Conservation (phyloP, 2,329 filamentous ascomycete species). For the Aspergillus sp. region DNA sequence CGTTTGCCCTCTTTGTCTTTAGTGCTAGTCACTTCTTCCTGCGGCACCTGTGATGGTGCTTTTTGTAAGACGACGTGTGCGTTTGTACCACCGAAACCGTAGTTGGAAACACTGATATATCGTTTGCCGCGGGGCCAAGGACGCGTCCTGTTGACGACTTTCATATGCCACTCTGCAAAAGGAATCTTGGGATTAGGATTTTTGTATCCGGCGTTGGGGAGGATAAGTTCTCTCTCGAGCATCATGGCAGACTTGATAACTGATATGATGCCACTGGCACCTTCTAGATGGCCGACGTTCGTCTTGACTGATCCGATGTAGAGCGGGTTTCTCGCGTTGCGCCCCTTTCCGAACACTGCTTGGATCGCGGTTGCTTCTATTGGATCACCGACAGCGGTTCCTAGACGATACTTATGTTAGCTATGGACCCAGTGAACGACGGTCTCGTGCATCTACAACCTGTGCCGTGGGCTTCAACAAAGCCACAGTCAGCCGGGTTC, state of each 20-base stretch:
- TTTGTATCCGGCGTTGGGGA: conserved; percentile 39
- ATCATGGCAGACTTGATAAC: conserved; percentile 47
- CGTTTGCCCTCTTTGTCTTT: not conserved
- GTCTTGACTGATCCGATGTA: conserved; percentile 7
- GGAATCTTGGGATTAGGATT: too few species aligned
- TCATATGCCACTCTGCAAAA: too few species aligned
- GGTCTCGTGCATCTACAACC: conserved; percentile 19
- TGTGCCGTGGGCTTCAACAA: conserved; percentile 45
- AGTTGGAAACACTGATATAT: conserved; percentile 32
- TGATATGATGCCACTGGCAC: conserved; percentile 41
- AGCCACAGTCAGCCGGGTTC: conserved; percentile 24
- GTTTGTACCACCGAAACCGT: conserved; percentile 6
- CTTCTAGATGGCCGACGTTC: conserved; percentile 26
- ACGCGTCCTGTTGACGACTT: too few species aligned
- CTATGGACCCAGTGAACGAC: too few species aligned
- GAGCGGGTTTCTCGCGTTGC: not conserved
- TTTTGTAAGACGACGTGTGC: conserved; percentile 1
- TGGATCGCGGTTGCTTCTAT: conserved; percentile 17
- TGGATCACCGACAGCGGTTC: conserved; percentile 22
- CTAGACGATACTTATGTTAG: too few species aligned
- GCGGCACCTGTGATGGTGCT: not conserved
- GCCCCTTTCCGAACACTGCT: conserved; percentile 5
- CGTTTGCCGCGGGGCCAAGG: too few species aligned
- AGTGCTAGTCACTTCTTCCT: not conserved
- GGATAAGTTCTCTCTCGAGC: conserved; percentile 46